phyloP scores from a whole-genome alignment of 2,329 filamentous ascomycete species.

The Coniosporium tulheliwenetii region DNA sequence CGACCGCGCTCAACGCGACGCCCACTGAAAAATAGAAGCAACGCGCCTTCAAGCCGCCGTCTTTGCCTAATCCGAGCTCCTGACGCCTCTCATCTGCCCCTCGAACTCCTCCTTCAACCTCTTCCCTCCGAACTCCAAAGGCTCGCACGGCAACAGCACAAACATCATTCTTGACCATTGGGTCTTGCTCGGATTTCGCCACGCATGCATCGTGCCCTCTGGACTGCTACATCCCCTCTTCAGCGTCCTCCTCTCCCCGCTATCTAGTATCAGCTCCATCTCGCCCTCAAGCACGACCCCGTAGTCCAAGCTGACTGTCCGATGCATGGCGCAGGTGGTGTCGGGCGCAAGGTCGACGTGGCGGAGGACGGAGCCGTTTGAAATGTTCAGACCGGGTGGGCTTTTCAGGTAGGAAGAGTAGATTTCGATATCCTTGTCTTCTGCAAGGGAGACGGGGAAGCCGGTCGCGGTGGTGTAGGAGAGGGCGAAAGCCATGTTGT shows the following conservation, averaged over 20 bases:
- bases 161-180: constrained; percentile 17
- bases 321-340: constrained; percentile 19
- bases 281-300: constrained; percentile 20
- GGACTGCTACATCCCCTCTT: constrained; percentile 19
- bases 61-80: no score
- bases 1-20: no score
- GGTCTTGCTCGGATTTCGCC: constrained; percentile 13
- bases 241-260: constrained; percentile 16
- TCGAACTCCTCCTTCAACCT: constrained; percentile 10
- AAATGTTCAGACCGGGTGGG: neutral
- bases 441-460: constrained; percentile 12
- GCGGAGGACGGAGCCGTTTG: constrained; percentile 9
- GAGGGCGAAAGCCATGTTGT: constrained; percentile 10
- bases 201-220: constrained; percentile 21
- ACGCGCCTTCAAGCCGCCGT: no score
- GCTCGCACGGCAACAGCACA: constrained; percentile 13
- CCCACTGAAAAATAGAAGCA: no score
- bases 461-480: constrained; percentile 10
- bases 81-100: neutral
- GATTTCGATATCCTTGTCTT: constrained; percentile 17
- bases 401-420: neutral
- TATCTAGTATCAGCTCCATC: constrained; percentile 17
- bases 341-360: constrained; percentile 16
- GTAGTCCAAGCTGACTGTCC: constrained; percentile 19
- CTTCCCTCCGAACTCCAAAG: constrained; percentile 12